Conservation (phyloP, 257 asterid genomes). For the Nicotiana knightiana region DNA sequence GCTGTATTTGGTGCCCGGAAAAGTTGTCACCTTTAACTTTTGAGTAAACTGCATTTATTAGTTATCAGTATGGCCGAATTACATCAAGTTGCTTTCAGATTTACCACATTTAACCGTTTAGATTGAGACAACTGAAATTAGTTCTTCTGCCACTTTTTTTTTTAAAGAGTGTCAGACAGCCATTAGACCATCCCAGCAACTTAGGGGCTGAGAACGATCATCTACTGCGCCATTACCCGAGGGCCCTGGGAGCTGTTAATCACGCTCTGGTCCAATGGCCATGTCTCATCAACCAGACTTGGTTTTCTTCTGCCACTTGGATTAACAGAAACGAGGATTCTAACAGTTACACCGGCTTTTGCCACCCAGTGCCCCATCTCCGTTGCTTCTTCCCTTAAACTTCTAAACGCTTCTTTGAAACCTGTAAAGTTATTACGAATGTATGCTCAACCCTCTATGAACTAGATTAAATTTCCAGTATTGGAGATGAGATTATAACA, state of each 20-base stretch:
- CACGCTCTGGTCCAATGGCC: no score
- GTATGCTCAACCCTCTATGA: no score
- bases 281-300: no score
- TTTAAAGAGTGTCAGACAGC: no score
- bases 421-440: not conserved
- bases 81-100: not conserved
- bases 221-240: no score
- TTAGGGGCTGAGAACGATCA: no score
- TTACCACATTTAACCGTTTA: not conserved
- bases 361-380: not conserved
- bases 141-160: no score
- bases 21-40: no score
- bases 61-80: not conserved
- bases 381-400: not conserved
- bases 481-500: not conserved
- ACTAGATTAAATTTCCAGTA: not conserved
- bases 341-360: not conserved
- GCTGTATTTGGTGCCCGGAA: no score
- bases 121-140: not conserved
- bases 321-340: not conserved
- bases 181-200: no score
- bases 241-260: no score
- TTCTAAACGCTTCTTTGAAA: not conserved
- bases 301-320: not conserved
- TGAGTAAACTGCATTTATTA: not conserved